These are phyloP conservation scores for Elsinoe arachidis DNA, from an alignment of 2,329 filamentous ascomycete genomes.

Conservation along the genomic window DNA sequence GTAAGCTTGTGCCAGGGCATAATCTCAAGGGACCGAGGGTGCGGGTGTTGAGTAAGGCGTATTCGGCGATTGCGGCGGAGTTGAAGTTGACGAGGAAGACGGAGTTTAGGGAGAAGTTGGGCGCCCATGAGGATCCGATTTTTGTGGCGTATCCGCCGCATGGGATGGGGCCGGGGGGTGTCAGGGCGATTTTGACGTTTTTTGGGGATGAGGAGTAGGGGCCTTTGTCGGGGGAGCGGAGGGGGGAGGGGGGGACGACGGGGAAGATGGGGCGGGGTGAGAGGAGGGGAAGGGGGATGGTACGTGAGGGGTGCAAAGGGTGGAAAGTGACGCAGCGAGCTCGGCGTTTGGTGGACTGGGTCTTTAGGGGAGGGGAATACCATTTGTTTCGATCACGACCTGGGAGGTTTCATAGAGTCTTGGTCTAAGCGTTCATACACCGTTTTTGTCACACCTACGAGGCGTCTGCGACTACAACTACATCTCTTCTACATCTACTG, in stretches of 20 bases:
- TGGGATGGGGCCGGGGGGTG: constrained; percentile 71
- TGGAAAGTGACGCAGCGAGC: too few species aligned
- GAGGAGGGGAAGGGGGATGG: not conserved
- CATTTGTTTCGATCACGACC: not conserved
- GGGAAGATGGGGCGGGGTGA: not conserved
- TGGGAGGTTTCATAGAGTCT: not conserved
- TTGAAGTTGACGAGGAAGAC: constrained; percentile 75
- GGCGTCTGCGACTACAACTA: not conserved
- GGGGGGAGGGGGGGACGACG: not conserved
- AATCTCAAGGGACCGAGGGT: constrained; percentile 74
- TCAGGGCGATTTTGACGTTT: constrained; percentile 81
- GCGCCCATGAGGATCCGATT: constrained; percentile 70
- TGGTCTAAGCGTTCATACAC: not conserved
- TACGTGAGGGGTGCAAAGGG: too few species aligned
- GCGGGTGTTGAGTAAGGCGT: constrained; percentile 72
- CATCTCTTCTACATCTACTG: not conserved
- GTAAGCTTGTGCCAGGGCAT: constrained; percentile 66
- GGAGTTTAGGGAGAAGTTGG: constrained; percentile 86
- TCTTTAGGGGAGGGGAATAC: not conserved
- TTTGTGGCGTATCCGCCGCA: constrained; percentile 87
- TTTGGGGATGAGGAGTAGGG: constrained; percentile 59
- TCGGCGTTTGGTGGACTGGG: not conserved
- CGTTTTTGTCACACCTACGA: too few species aligned
- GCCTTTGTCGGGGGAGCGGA: not conserved
- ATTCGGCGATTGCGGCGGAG: constrained; percentile 71